These are phyloP conservation scores for Sesbania bispinosa DNA, from an alignment of 306 rosid species.

Conservation along the genomic window DNA sequence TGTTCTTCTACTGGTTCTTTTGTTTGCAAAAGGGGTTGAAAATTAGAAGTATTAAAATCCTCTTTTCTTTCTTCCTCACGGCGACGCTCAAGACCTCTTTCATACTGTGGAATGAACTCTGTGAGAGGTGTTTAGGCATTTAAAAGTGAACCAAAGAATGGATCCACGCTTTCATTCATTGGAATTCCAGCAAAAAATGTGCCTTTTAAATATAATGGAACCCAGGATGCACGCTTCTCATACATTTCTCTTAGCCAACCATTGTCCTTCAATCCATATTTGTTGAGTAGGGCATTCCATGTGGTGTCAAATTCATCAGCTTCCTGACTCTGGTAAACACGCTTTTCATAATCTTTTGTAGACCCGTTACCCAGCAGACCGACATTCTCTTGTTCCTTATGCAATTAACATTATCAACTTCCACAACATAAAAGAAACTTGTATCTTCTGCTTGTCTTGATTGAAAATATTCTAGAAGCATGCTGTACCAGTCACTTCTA, in stretches of 20 bases:
- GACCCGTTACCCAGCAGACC: slow-evolving; percentile 52
- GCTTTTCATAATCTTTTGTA: slow-evolving; percentile 61
- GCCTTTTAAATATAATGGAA: slow-evolving; percentile 59
- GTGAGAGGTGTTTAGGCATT: slow-evolving; percentile 61
- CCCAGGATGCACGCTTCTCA: slow-evolving; percentile 73
- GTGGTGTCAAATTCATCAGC: slow-evolving; percentile 64
- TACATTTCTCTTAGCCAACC: slow-evolving; percentile 79
- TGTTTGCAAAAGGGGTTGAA: slow-evolving; percentile 75
- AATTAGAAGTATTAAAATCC: slow-evolving; percentile 63
- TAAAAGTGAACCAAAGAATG: slow-evolving; percentile 66
- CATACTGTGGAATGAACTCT: slow-evolving; percentile 73
- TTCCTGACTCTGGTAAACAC: slow-evolving; percentile 65
- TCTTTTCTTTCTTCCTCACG: slow-evolving; percentile 81
- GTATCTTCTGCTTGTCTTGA: slow-evolving; percentile 77
- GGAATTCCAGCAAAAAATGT: slow-evolving; percentile 80
- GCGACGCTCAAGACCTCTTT: slow-evolving; percentile 69
- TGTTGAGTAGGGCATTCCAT: slow-evolving; percentile 61
- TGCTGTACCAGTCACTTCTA: slow-evolving; percentile 63
- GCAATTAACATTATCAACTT: slow-evolving; percentile 66
- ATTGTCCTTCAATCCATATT: slow-evolving; percentile 65
- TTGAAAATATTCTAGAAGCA: slow-evolving; percentile 77
- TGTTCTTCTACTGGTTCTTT: slow-evolving; percentile 86
- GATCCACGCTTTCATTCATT: slow-evolving; percentile 50
- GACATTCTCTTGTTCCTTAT: slow-evolving; percentile 63
- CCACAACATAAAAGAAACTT: slow-evolving; percentile 75